phyloP scores from a whole-genome alignment of 768 basidiomycete species.

The Trichaptum fuscoviolaceum region DNA sequence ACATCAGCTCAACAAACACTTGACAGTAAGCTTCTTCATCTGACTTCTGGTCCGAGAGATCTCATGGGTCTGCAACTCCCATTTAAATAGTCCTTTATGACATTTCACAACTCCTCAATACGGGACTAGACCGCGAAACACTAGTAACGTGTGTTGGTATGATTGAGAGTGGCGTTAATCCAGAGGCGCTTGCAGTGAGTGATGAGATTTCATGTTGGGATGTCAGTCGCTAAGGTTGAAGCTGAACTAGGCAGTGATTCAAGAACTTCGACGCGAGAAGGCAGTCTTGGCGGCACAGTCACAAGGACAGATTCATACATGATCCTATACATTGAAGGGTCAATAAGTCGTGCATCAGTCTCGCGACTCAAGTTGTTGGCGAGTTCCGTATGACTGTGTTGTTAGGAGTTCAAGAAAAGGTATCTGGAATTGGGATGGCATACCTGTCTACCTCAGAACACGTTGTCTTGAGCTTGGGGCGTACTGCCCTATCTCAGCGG shows the following conservation, averaged over 20 bases:
- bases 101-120: constrained; percentile 84
- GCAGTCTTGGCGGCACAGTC: constrained; percentile 31
- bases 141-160: constrained; percentile 88
- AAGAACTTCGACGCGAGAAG: constrained; percentile 74
- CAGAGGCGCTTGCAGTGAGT: constrained; percentile 84
- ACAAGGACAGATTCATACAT: neutral
- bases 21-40: constrained; percentile 29
- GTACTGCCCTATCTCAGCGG: too few relatives aligned
- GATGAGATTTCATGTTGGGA: constrained; percentile 10
- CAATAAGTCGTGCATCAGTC: neutral
- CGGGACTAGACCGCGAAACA: constrained; percentile 83
- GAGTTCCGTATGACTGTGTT: neutral
- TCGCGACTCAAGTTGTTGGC: neutral
- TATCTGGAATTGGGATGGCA: neutral
- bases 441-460: too few relatives aligned
- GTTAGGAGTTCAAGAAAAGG: neutral
- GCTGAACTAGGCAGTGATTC: constrained; percentile 64
- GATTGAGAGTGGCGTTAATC: constrained; percentile 91
- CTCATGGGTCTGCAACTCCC: constrained; percentile 11
- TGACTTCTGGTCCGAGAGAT: constrained; percentile 2
- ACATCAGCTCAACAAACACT: constrained; percentile 26
- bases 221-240: constrained; percentile 7
- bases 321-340: neutral
- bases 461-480: too few relatives aligned
- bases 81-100: constrained; percentile 66